Conservation (phyloP, 2,329 filamentous ascomycete genomes). For the Emericellopsis cladophorae region DNA sequence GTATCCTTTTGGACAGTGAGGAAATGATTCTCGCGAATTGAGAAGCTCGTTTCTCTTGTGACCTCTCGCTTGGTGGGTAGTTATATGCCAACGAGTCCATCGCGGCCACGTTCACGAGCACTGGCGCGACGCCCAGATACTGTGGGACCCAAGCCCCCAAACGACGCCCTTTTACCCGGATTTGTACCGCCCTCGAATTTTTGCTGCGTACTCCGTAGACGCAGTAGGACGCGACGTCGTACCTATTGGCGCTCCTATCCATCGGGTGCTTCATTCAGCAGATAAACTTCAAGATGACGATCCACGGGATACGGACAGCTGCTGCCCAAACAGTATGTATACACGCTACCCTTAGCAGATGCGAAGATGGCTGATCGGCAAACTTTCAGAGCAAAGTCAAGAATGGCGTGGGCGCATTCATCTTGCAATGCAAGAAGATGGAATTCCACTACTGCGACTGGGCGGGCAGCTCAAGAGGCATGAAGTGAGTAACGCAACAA, state of each 20-base stretch:
- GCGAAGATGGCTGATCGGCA: not conserved
- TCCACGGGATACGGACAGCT: not conserved
- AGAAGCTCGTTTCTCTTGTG: too few species aligned
- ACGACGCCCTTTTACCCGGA: slow-evolving; percentile 1
- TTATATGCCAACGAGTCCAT: too few species aligned
- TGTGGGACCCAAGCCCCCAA: not conserved
- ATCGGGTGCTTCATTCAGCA: too few species aligned
- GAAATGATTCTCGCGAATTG: too few species aligned
- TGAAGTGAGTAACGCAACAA: slow-evolving; percentile 54
- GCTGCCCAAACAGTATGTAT: slow-evolving; percentile 37
- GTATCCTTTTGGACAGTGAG: too few species aligned
- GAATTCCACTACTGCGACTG: slow-evolving; percentile 97
- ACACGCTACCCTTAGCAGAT: not conserved
- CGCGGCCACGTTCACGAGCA: too few species aligned
- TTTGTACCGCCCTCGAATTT: slow-evolving; percentile 2
- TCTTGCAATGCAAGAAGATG: slow-evolving; percentile 91
- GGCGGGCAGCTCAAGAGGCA: slow-evolving; percentile 83
- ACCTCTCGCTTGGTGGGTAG: too few species aligned
- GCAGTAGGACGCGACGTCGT: too few species aligned
- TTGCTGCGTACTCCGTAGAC: not conserved
- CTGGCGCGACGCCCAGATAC: too few species aligned
- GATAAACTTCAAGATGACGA: not conserved
- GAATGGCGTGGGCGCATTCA: slow-evolving; percentile 96
- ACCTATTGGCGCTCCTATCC: too few species aligned
- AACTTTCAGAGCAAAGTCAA: slow-evolving; percentile 20